Base-by-base conservation (phyloP, 345 rosid genomes). In the Populus nigra region DNA sequence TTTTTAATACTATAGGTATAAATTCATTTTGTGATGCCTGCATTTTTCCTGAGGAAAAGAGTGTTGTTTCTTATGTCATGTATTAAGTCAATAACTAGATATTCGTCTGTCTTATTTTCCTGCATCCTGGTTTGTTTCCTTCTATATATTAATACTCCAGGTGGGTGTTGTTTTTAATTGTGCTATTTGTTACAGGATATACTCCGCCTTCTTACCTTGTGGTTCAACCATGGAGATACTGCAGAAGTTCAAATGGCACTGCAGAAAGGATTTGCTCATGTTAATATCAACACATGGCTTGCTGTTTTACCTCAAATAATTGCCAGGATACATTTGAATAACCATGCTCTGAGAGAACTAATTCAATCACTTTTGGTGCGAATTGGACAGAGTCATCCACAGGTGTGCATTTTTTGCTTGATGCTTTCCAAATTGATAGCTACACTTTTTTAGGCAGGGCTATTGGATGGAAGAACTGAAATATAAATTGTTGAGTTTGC, bases 151-250 rank as follows among this genome's bases (percentile, higher is more conserved):
- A 27, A 20, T 73, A 18, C 33, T 66, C 22, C 20, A 41, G 23
- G 22, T 55, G 61, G 61, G 18, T 53, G n/a, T 68, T 68, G 80
- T 74, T 67, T 38, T 63, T 43, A 63, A 65, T 71, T 76, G 27
- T 75, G 38, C 71, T 69, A 41, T 80, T 43, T 87, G 72, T 77
- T 78, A 78, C 90, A 96, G 99, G 99, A 96, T 80, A 96, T 96
- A 87, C 95, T 96, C 78, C 98, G 99, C 72, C 94, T 96, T 75
- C 98, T 96, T 72, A 96, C 99, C 1, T 79, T 96, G 83, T 96
- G 99, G 99, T 96, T 96, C 87, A 96, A 91, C 88, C 97, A 96
- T 88, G 98, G 99, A 86, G 94, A 91, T 83, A 90, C 93, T 43
- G 85, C 82, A 73, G 98, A 96, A 70, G 98, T 96, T 83, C 99